These are phyloP conservation scores for Penicillium sp. DNA, from an alignment of 2,329 filamentous ascomycete species.

Conservation along the genomic window DNA sequence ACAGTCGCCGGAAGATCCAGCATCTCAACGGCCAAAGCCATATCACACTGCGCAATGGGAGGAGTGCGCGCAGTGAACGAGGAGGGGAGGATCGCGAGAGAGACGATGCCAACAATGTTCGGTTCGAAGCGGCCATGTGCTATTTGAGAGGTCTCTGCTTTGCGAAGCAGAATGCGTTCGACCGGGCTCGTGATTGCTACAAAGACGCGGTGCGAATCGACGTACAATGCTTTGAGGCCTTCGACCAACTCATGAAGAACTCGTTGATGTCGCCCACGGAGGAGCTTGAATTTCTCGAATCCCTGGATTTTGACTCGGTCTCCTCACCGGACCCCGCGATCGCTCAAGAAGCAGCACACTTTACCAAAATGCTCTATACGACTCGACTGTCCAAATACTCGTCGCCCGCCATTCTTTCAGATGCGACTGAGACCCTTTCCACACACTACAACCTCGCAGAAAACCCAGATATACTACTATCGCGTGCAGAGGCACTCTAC, in stretches of 20 bases:
- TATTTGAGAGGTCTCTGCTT: slow-evolving; percentile 90
- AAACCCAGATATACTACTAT: slow-evolving; percentile 86
- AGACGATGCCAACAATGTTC: slow-evolving; percentile 68
- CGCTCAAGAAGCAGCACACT: slow-evolving; percentile 83
- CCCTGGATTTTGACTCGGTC: slow-evolving; percentile 83
- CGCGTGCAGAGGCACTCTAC: slow-evolving; percentile 84
- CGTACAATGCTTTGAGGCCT: slow-evolving; percentile 96
- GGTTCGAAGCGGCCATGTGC: slow-evolving; percentile 96
- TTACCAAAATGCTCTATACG: slow-evolving; percentile 93
- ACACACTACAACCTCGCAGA: slow-evolving; percentile 83
- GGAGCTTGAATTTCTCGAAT: slow-evolving; percentile 83
- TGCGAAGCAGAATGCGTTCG: slow-evolving; percentile 94
- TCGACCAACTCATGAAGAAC: slow-evolving; percentile 97
- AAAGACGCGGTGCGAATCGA: slow-evolving; percentile 96
- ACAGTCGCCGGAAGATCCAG: slow-evolving; percentile 64
- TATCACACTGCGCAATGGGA: slow-evolving; percentile 47
- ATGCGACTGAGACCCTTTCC: slow-evolving; percentile 82
- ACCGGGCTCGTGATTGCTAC: slow-evolving; percentile 96
- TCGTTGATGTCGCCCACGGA: slow-evolving; percentile 83
- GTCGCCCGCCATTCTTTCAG: slow-evolving; percentile 73
- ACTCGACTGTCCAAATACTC: slow-evolving; percentile 94
- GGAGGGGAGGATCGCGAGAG: slow-evolving; percentile 55
- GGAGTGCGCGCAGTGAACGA: slow-evolving; percentile 49
- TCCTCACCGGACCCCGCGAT: slow-evolving; percentile 60
- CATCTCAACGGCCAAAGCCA: slow-evolving; percentile 55